phyloP scores from a whole-genome alignment of 2,329 filamentous ascomycete species.

The Aspergillus calidoustus region DNA sequence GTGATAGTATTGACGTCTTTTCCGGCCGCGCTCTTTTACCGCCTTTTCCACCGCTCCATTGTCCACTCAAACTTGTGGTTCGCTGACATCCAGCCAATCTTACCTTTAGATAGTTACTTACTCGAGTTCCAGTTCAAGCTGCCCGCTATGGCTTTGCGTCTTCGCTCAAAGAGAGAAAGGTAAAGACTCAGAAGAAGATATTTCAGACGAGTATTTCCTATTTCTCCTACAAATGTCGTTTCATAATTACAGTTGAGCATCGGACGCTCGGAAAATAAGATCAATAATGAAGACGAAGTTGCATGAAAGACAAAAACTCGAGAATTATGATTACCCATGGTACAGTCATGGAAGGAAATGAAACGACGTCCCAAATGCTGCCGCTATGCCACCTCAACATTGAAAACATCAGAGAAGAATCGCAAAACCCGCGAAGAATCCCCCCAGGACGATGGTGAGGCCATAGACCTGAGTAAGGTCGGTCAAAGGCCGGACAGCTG shows the following conservation, averaged over 20 bases:
- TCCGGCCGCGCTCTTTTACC: constrained; percentile 12
- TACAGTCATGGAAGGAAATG: constrained; percentile 6
- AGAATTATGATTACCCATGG: constrained; percentile 9
- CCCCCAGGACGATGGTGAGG: constrained; percentile 57
- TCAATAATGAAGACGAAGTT: neutral
- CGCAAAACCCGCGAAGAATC: constrained; percentile 63
- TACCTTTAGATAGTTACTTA: too few species aligned
- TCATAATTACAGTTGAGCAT: neutral
- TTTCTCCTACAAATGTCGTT: neutral
- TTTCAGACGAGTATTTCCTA: neutral
- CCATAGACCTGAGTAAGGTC: constrained; percentile 62
- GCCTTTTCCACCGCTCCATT: constrained; percentile 14
- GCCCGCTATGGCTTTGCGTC: neutral
- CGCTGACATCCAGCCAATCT: neutral
- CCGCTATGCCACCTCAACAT: constrained; percentile 2
- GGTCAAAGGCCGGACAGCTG: constrained; percentile 43
- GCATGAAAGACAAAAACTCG: constrained; percentile 3
- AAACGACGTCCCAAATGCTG: neutral
- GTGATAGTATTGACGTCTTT: neutral
- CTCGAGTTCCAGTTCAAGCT: neutral
- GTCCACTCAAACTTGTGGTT: neutral
- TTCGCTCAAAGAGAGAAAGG: neutral
- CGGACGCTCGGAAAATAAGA: neutral
- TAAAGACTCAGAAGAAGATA: neutral
- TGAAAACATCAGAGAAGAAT: constrained; percentile 50